Conservation (phyloP, 1,139 yeast genomes). For the Eremothecium gossypii region DNA sequence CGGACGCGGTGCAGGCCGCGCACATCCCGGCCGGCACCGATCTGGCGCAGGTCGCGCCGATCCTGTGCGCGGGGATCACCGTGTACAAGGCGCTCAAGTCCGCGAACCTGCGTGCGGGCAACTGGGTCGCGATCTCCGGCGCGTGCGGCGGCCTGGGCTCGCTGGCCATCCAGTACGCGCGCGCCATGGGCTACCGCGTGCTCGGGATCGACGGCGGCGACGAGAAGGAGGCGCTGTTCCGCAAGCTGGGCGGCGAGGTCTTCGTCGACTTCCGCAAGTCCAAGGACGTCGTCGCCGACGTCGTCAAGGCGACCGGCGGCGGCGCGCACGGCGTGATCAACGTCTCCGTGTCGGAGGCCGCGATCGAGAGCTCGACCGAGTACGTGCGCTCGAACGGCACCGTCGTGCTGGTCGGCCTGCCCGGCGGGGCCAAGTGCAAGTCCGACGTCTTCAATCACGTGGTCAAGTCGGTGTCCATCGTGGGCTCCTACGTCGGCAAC, state of each 20-base stretch:
- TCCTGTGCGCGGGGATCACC: conserved; percentile 76
- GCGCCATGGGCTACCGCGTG: conserved; percentile 74
- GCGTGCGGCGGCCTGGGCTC: conserved; percentile 85
- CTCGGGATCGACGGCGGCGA: conserved; percentile 69
- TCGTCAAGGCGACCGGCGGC: conserved; percentile 55
- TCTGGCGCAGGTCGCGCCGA: conserved; percentile 67
- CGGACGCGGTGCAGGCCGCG: conserved; percentile 83
- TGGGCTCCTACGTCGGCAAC: conserved; percentile 73
- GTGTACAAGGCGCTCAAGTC: conserved; percentile 76
- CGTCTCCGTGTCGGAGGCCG: conserved; percentile 69
- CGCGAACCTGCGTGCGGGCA: conserved; percentile 56
- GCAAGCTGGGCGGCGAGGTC: conserved; percentile 58
- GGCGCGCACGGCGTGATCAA: conserved; percentile 74
- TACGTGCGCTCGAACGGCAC: conserved; percentile 70
- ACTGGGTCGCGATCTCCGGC: conserved; percentile 76
- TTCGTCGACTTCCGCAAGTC: conserved; percentile 53
- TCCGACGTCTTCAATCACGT: conserved; percentile 60
- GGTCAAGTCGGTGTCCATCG: conserved; percentile 51
- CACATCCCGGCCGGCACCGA: conserved; percentile 61
- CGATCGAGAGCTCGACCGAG: conserved; percentile 58
- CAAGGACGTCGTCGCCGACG: conserved; percentile 46
- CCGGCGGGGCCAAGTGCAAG: conserved; percentile 57
- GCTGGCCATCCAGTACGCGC: conserved; percentile 71
- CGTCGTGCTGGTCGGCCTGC: conserved; percentile 73
- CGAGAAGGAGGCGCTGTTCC: conserved; percentile 48